A percentile compares a stretch with the other conserved stretches of the same genome.
phyloP scores from a whole-genome alignment of 768 basidiomycete genomes.

The Tricholoma flavovirens region DNA sequence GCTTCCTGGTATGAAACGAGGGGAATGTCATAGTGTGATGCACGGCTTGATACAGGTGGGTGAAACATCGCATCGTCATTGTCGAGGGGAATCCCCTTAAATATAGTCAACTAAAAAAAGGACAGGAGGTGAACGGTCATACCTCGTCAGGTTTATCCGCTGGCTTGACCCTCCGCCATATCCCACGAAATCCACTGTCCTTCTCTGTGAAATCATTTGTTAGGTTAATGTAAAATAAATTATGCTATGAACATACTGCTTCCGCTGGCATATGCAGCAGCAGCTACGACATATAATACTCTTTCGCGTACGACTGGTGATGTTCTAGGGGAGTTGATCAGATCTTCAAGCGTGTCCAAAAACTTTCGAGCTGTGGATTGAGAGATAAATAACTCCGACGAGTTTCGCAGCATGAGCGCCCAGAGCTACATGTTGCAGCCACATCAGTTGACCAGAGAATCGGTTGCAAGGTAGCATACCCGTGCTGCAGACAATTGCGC shows the following conservation, averaged over 20 bases:
- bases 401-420: constrained; percentile 87
- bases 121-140: constrained; percentile 10
- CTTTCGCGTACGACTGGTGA: constrained; percentile 79
- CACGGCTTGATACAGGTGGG: constrained; percentile 44
- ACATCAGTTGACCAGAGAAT: constrained; percentile 2
- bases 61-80: constrained; percentile 77
- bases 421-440: constrained; percentile 52
- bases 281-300: constrained; percentile 74
- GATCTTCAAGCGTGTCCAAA: constrained; percentile 71
- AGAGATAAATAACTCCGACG: constrained; percentile 61
- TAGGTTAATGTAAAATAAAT: not conserved
- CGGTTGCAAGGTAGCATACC: constrained; percentile 33
- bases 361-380: constrained; percentile 75
- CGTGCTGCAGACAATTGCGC: constrained; percentile 74
- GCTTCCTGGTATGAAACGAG: constrained; percentile 32
- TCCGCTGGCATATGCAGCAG: constrained; percentile 68
- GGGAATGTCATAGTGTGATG: constrained; percentile 33
- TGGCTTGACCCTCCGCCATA: constrained; percentile 81
- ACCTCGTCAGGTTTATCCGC: constrained; percentile 78
- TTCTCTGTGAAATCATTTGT: constrained; percentile 17
- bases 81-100: constrained; percentile 70
- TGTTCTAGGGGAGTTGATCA: constrained; percentile 55
- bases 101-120: not conserved
- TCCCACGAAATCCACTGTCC: constrained; percentile 52
- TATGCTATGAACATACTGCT: constrained; percentile 27